Evolutionary conservation across 2,329 filamentous ascomycete species (phyloP).

Genomic region (Podosphaera leucotricha): DNA sequence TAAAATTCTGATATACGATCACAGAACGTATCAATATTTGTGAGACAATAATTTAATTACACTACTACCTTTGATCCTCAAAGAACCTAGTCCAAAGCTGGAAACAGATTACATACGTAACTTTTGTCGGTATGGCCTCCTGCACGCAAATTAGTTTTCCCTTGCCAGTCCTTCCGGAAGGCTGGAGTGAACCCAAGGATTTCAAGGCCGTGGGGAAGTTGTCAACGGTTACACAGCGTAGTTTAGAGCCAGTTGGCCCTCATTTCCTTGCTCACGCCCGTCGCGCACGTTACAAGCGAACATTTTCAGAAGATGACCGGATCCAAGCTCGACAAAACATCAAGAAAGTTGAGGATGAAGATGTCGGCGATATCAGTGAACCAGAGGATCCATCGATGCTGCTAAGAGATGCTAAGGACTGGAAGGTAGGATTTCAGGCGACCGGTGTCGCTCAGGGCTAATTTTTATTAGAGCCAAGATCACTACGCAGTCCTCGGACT

Average conservation of each 20-base stretch:
- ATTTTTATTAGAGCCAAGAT: conserved; percentile 48
- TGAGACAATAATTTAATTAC: too few species aligned
- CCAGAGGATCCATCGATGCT: conserved; percentile 83
- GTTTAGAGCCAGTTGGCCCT: conserved; percentile 85
- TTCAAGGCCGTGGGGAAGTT: conserved; percentile 68
- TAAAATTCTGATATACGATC: too few species aligned
- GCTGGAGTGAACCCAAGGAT: conserved; percentile 73
- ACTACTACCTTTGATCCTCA: too few species aligned
- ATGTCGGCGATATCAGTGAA: conserved; percentile 80
- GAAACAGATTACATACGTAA: too few species aligned
- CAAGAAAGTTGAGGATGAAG: conserved; percentile 85
- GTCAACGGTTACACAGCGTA: conserved; percentile 56
- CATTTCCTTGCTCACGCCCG: conserved; percentile 96
- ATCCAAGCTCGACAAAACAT: conserved; percentile 88
- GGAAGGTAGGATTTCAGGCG: conserved; percentile 47
- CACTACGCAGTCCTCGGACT: conserved; percentile 94
- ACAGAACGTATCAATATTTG: too few species aligned
- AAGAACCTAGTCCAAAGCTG: too few species aligned
- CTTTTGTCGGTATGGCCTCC: conserved; percentile 6
- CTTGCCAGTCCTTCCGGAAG: conserved; percentile 53
- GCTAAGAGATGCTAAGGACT: conserved; percentile 87
- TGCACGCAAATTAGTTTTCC: conserved; percentile 26
- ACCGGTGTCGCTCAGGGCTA: conserved; percentile 2
- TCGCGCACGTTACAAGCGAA: conserved; percentile 85
- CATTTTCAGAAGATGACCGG: conserved; percentile 94